Evolutionary conservation across 1,284 basidiomycete genomes (phyloP), one percentile per base, ranked within the genome.

Genomic region (Mycena sp.): DNA sequence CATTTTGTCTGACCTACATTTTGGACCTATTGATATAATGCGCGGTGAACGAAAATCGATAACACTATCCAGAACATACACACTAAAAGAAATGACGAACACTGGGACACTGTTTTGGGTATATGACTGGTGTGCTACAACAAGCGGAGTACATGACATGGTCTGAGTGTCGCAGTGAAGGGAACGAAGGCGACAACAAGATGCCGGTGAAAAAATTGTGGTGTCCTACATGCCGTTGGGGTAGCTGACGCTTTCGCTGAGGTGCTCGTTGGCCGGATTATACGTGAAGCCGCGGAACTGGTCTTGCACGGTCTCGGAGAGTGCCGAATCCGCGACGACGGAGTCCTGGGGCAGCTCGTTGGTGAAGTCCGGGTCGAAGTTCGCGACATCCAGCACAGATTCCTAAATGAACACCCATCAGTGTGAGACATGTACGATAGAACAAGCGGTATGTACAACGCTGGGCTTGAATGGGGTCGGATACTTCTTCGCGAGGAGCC

Each of bases 391-490:
- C 46, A 93, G 81, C 3, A 92, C 92, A 52, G 89, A 92, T 82
- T 92, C 90, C 89, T 91, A 58, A 17, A 48, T 35, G 14, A 44
- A 49, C n/a, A 40, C 23, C 30, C 9, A 21, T 37, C 51, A 52
- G 28, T 38, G 26, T 44, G 37, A 61, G 19, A 23, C n/a, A n/a
- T n/a, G n/a, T n/a, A 29, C 16, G 14, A 23, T 35, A 10, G n/a
- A 63, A 25, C 17, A 12, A 23, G 54, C 41, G 44, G 30, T 46
- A 83, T 91, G 75, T 78, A 93, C 93, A 64, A 99, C 97, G 68
- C 92, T 94, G 3, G 98, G 98, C 80, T 99, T 99, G 85, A 99
- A 99, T 3, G 96, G 94, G 7, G 98, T 96, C 71, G 96, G 95
- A 57, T 98, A 97, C 83, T 98, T 97, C 84, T 98, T 99, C 40